Evolutionary conservation across 164 flowering plant genomes (phyloP).

Genomic region (Vitis vinifera): ASM3070453v1 NC_081817.1:5493001-5493500

Average conservation of each 20-base stretch:
- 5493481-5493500: slow-evolving; percentile 76
- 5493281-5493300: slow-evolving; percentile 83
- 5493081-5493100: background rate
- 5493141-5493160: background rate
- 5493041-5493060: background rate
- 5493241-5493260: slow-evolving; percentile 92
- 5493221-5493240: slow-evolving; percentile 84
- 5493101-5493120: background rate
- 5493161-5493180: background rate
- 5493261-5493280: slow-evolving; percentile 93
- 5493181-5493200: slow-evolving; percentile 55
- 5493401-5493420: slow-evolving; percentile 93
- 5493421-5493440: slow-evolving; percentile 88
- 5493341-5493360: background rate
- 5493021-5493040: background rate
- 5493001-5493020: background rate
- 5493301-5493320: slow-evolving; percentile 75
- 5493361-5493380: background rate
- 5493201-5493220: slow-evolving; percentile 88
- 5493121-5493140: background rate
- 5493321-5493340: slow-evolving; percentile 29
- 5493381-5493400: slow-evolving; percentile 30
- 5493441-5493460: slow-evolving; percentile 90
- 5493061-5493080: background rate
- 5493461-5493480: slow-evolving; percentile 80